Percentiles rank a stretch among this genome's conserved stretches.
Evolutionary conservation across 2,329 filamentous ascomycete genomes (phyloP).

Genomic region (Fusarium torulosum): DNA sequence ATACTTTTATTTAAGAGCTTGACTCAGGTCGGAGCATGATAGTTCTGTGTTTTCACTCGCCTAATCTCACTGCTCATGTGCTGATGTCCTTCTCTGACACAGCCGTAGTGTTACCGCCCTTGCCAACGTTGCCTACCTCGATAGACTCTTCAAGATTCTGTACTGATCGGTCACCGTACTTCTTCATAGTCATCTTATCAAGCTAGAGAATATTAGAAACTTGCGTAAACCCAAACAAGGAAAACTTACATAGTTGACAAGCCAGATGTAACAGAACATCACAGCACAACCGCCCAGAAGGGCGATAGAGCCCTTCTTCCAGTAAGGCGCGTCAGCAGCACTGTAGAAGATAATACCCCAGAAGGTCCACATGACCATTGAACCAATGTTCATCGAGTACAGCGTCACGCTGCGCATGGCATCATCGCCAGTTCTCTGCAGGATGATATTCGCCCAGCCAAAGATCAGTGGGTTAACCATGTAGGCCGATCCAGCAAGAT

Average conservation of each 20-base stretch:
- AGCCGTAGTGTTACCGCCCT: neutral
- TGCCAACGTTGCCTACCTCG: neutral
- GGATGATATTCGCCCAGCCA: constrained; percentile 46
- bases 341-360: constrained; percentile 60
- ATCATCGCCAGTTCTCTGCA: constrained; percentile 52
- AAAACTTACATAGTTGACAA: constrained; percentile 24
- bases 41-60: no score
- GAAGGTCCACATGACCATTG: constrained; percentile 57
- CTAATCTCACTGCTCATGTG: neutral
- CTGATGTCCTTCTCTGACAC: neutral
- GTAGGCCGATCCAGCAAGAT: constrained; percentile 43
- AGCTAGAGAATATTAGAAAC: neutral
- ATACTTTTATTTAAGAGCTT: no score
- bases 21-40: no score
- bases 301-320: constrained; percentile 49
- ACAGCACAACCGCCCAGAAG: constrained; percentile 36
- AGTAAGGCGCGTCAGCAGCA: constrained; percentile 58
- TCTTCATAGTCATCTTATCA: constrained; percentile 13
- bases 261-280: constrained; percentile 40
- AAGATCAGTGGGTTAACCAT: constrained; percentile 47
- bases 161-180: constrained; percentile 4
- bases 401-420: constrained; percentile 56
- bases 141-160: neutral
- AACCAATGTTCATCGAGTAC: constrained; percentile 57
- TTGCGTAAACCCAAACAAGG: rapidly evolving